These are phyloP conservation scores for Lactarius trivialis DNA, from an alignment of 768 basidiomycete genomes.

Conservation along the genomic window DNA sequence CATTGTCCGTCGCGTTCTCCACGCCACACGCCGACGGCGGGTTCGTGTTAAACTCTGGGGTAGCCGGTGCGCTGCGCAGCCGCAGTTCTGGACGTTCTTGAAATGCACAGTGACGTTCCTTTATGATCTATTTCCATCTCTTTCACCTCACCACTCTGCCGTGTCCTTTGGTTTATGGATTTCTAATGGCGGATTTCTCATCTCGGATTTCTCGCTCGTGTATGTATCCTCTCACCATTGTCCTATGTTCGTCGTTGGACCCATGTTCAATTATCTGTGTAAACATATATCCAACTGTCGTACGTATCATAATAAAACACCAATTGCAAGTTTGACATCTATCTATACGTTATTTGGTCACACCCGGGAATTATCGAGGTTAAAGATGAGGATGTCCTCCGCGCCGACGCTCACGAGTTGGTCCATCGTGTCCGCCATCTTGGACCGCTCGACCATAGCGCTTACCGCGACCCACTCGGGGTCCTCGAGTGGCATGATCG, in stretches of 20 bases:
- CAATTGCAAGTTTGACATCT: not conserved
- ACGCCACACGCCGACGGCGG: slow-evolving; percentile 13
- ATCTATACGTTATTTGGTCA: slow-evolving; percentile 28
- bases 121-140: slow-evolving; percentile 1
- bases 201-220: not conserved
- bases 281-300: slow-evolving; percentile 1
- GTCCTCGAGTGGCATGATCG: slow-evolving; percentile 77
- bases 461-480: slow-evolving; percentile 88
- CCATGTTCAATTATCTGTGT: slow-evolving; percentile 2
- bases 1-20: slow-evolving; percentile 12
- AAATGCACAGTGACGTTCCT: not conserved
- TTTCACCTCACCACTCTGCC: not conserved
- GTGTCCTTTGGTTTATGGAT: slow-evolving; percentile 6
- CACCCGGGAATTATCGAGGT: slow-evolving; percentile 90
- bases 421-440: slow-evolving; percentile 83
- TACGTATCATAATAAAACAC: not conserved
- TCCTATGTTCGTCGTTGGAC: not conserved
- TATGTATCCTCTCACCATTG: slow-evolving; percentile 2
- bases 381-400: slow-evolving; percentile 85
- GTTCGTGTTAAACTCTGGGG: slow-evolving; percentile 14
- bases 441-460: slow-evolving; percentile 84
- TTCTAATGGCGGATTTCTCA: slow-evolving; percentile 11
- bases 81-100: slow-evolving; percentile 7
- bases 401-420: slow-evolving; percentile 75
- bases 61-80: not conserved